A percentile compares a stretch with the other conserved stretches of the same genome.
phyloP scores from a whole-genome alignment of 441 rosid genomes.

The Jatropha podagrica region DNA sequence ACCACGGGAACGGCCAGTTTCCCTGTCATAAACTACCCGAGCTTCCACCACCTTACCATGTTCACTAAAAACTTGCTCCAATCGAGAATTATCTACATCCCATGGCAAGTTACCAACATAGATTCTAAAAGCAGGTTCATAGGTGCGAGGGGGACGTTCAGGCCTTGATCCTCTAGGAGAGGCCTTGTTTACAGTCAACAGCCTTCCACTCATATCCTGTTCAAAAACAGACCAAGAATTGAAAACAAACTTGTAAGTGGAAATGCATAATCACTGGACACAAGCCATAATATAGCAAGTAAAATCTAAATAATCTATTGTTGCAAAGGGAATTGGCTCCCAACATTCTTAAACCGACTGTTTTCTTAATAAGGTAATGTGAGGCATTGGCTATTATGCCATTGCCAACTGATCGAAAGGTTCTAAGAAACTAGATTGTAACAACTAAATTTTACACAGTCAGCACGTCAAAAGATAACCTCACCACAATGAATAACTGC shows the following conservation, averaged over 20 bases:
- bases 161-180: conserved; percentile 60
- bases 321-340: not conserved
- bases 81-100: conserved; percentile 52
- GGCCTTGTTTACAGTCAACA: conserved; percentile 67
- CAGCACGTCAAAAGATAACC: not conserved
- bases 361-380: not conserved
- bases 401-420: not conserved
- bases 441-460: not conserved
- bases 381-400: not conserved
- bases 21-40: conserved; percentile 60
- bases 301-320: not conserved
- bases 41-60: conserved; percentile 66
- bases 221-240: not conserved
- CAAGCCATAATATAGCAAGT: not conserved
- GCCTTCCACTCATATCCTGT: conserved; percentile 62
- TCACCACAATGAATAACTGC: not conserved
- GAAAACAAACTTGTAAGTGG: conserved; percentile 6
- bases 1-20: conserved; percentile 71
- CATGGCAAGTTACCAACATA: conserved; percentile 72
- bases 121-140: conserved; percentile 38
- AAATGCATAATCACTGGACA: not conserved
- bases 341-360: not conserved
- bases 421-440: not conserved
- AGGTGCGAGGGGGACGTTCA: conserved; percentile 44
- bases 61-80: conserved; percentile 67